Conservation (phyloP, 2,329 filamentous ascomycete genomes). For the Clonostachys rosea region DNA sequence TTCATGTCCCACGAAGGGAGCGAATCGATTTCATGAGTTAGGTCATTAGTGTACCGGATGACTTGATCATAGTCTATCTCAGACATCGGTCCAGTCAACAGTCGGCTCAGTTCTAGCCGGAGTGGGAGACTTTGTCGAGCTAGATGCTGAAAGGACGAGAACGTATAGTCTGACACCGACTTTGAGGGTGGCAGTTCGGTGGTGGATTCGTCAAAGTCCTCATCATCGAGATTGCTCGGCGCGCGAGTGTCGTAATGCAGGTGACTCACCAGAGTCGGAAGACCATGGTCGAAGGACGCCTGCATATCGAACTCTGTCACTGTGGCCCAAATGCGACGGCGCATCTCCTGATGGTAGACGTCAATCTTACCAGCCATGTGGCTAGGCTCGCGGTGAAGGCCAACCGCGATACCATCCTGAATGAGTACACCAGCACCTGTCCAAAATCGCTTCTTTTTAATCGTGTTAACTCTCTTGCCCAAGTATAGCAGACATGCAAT, state of each 20-base stretch:
- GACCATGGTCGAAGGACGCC: constrained; percentile 54
- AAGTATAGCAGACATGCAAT: constrained; percentile 55
- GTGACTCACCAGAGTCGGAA: constrained; percentile 53
- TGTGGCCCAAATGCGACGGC: constrained; percentile 55
- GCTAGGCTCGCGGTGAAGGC: constrained; percentile 54
- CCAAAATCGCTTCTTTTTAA: constrained; percentile 64
- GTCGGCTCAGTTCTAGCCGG: constrained; percentile 51
- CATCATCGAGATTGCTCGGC: constrained; percentile 53
- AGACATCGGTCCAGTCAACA: constrained; percentile 48
- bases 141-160: constrained; percentile 53
- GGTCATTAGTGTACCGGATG: constrained; percentile 55
- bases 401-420: constrained; percentile 53
- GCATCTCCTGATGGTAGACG: constrained; percentile 58
- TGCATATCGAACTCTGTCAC: constrained; percentile 60
- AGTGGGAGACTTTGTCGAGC: constrained; percentile 50
- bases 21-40: constrained; percentile 56
- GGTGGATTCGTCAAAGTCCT: constrained; percentile 50
- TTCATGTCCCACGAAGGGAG: constrained; percentile 50
- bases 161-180: constrained; percentile 49
- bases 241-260: constrained; percentile 50
- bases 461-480: constrained; percentile 56
- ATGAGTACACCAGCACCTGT: constrained; percentile 50
- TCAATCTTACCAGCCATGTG: constrained; percentile 49
- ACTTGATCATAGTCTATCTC: constrained; percentile 58
- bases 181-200: constrained; percentile 45